These are phyloP conservation scores for Mycena vulgaris DNA, from an alignment of 768 basidiomycete species.

Conservation along the genomic window DNA sequence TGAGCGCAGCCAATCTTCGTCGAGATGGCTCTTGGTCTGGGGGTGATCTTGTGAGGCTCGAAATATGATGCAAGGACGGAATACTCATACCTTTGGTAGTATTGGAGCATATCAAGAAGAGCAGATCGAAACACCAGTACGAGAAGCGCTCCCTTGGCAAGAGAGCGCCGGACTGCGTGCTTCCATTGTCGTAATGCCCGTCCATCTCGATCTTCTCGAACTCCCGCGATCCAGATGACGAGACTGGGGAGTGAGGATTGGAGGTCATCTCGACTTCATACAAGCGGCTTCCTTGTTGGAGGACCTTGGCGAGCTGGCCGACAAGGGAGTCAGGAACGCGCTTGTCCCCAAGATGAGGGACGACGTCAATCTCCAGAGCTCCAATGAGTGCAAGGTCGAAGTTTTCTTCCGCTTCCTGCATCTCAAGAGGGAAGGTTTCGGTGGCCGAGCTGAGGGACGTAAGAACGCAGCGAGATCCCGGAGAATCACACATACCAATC, in stretches of 20 bases:
- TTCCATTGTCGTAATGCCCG: slow-evolving; percentile 63
- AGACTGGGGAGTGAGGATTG: slow-evolving; percentile 37
- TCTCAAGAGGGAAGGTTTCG: slow-evolving; percentile 71
- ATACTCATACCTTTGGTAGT: slow-evolving; percentile 66
- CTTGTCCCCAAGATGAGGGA: slow-evolving; percentile 79
- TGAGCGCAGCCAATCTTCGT: slow-evolving; percentile 79
- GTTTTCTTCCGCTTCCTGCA: slow-evolving; percentile 85
- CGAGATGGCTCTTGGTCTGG: slow-evolving; percentile 75
- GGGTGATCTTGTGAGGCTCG: not conserved
- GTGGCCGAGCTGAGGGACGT: slow-evolving; percentile 64
- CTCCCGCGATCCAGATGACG: slow-evolving; percentile 34
- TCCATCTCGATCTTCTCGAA: slow-evolving; percentile 58
- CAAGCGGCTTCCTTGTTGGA: slow-evolving; percentile 81
- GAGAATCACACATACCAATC: slow-evolving; percentile 75
- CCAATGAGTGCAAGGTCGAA: slow-evolving; percentile 88
- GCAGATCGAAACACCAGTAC: slow-evolving; percentile 92
- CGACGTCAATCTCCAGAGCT: slow-evolving; percentile 84
- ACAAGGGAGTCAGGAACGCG: slow-evolving; percentile 83
- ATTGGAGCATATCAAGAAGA: slow-evolving; percentile 86
- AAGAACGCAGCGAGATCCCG: not conserved
- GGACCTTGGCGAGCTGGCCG: slow-evolving; percentile 74
- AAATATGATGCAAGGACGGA: not conserved
- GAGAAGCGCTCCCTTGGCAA: slow-evolving; percentile 88
- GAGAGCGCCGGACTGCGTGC: slow-evolving; percentile 69
- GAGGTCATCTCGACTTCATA: slow-evolving; percentile 55